Percentiles rank a stretch among this genome's conserved stretches.
Evolutionary conservation across 441 rosid genomes (phyloP).

Genomic region (Croton setiger): DNA sequence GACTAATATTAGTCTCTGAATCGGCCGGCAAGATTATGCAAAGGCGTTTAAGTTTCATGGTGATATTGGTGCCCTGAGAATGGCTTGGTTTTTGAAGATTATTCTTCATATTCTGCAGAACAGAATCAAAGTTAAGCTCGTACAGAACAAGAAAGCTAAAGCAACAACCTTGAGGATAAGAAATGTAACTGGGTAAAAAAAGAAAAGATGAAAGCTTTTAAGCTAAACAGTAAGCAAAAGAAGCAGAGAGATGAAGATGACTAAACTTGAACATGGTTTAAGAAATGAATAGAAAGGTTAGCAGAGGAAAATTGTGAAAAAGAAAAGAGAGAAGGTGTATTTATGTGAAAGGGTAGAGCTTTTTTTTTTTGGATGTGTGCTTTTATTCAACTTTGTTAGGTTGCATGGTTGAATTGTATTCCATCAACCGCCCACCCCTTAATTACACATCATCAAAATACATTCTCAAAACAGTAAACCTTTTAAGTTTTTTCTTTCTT

Average conservation of each 20-base stretch:
- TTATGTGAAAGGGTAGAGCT: not conserved
- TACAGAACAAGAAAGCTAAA: too few relatives aligned
- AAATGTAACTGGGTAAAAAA: too few relatives aligned
- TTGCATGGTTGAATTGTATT: constrained; percentile 31
- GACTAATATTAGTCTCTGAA: constrained; percentile 36
- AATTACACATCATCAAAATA: constrained; percentile 1
- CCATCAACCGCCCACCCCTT: constrained; percentile 15
- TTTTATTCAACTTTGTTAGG: constrained; percentile 40
- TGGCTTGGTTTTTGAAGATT: not conserved
- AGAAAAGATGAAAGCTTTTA: too few relatives aligned
- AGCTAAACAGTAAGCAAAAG: too few relatives aligned
- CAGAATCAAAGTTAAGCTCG: too few relatives aligned
- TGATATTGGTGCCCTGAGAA: constrained; percentile 12
- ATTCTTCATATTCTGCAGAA: too few relatives aligned
- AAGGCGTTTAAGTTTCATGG: constrained; percentile 49
- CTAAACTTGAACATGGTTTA: not conserved
- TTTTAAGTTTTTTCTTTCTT: not conserved
- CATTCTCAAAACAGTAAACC: constrained; percentile 3
- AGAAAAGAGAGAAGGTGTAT: not conserved
- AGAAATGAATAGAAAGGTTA: constrained; percentile 20
- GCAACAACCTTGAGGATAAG: too few relatives aligned
- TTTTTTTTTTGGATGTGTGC: not conserved
- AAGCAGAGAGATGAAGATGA: too few relatives aligned
- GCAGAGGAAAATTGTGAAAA: not conserved
- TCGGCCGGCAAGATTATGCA: constrained; percentile 58